Base-by-base conservation (phyloP, 805 yeast species). In the Candida xiaguanensis region DNA sequence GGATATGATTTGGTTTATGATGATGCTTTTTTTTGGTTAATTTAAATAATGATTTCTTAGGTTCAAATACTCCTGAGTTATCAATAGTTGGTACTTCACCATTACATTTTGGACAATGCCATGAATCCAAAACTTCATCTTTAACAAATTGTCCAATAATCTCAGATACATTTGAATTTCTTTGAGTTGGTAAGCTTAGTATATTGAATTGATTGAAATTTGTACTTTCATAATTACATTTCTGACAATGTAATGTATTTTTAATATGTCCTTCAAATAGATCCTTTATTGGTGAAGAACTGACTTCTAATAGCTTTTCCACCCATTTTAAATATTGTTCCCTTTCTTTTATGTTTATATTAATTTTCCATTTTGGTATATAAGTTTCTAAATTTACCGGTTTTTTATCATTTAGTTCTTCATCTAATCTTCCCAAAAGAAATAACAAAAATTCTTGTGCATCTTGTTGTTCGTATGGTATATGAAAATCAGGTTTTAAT, bases 401-500 rank as follows among this genome's bases (percentile, higher is more conserved):
- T 2, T 34, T 37, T 39, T 53, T 73, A 52, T 44, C 40, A 12
- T 64, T 51, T 39, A 84, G 55, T 51, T 85, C 95, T 35, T 79
- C 80, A 54, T 85, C 91, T 9, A 85, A 55, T 45, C 78, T 70
- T 51, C 82, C 90, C 46, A 85, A 60, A 8, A 84, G 47, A 43
- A 84, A 77, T 55, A 83, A 68, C 31, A 85, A 58, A 51, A 83
- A 83, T 49, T 85, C 93, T 39, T 85, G 88, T 1, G 90, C 81
- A 56, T 85, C 95, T 52, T 85, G 93, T 51, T 85, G 95, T 50
- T 82, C 87, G 47, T 72, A 59, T 0, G 91, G 91, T 9, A 85
- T 82, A 46, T 67, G 64, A 39, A 83, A 70, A 49, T 81, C 86
- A 0, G 89, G 89, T 46, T 82, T 77, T 16, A 82, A 52, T 5